A percentile compares a stretch with the other conserved stretches of the same genome.
These are phyloP conservation scores for Hypoxylon sp. DNA, from an alignment of 2,329 filamentous ascomycete genomes.

Conservation along the genomic window DNA sequence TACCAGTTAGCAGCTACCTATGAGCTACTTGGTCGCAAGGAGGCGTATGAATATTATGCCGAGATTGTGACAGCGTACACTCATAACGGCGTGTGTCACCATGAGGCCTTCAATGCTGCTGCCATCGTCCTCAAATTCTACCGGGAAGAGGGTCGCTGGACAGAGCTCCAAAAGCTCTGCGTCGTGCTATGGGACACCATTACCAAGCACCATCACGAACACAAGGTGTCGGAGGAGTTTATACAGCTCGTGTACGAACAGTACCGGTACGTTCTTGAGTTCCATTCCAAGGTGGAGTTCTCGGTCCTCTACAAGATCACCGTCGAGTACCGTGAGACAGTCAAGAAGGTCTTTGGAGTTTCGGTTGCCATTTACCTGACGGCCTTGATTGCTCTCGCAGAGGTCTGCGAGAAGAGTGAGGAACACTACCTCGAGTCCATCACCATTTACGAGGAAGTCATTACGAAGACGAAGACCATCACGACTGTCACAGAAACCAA, in stretches of 20 bases:
- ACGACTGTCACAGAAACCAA: conserved; percentile 54
- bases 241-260: conserved; percentile 61
- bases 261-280: conserved; percentile 62
- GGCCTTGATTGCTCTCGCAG: conserved; percentile 57
- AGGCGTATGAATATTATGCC: conserved; percentile 55
- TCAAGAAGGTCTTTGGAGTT: conserved; percentile 55
- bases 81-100: conserved; percentile 54
- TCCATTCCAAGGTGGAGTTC: conserved; percentile 59
- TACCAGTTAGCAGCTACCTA: conserved; percentile 51
- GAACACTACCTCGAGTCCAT: conserved; percentile 61
- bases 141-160: conserved; percentile 59
- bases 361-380: conserved; percentile 49
- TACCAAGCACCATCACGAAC: conserved; percentile 57
- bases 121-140: conserved; percentile 61
- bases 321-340: conserved; percentile 62
- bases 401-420: conserved; percentile 60
- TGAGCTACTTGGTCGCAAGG: conserved; percentile 51
- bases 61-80: conserved; percentile 56
- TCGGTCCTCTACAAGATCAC: conserved; percentile 61
- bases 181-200: conserved; percentile 62
- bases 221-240: conserved; percentile 58
- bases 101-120: conserved; percentile 61
- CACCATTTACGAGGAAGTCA: conserved; percentile 60
- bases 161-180: conserved; percentile 61
- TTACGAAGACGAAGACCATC: conserved; percentile 57